These are phyloP conservation scores for Ceraceosorus bombacis DNA, from an alignment of 1,284 basidiomycete genomes.

Conservation along the genomic window DNA sequence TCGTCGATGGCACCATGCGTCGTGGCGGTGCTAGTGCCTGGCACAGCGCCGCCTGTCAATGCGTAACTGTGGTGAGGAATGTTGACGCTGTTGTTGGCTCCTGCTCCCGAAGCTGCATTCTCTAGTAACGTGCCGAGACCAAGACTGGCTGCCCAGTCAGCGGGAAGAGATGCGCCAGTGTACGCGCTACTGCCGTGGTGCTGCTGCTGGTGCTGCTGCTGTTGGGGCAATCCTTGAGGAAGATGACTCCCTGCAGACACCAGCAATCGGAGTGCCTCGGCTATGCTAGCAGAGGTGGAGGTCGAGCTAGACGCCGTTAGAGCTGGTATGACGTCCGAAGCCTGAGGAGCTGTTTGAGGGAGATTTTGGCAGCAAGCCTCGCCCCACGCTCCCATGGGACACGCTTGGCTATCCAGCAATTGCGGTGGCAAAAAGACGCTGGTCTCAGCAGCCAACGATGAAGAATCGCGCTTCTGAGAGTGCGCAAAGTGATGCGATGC, in stretches of 20 bases:
- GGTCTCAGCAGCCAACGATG: not conserved
- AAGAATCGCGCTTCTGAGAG: not conserved
- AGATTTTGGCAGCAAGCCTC: conserved; percentile 12
- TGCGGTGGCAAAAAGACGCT: conserved; percentile 6
- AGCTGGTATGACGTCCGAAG: too few relatives aligned
- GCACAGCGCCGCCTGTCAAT: too few relatives aligned
- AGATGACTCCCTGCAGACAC: not conserved
- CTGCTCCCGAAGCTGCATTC: too few relatives aligned
- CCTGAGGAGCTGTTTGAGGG: not conserved
- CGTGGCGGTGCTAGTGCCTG: too few relatives aligned
- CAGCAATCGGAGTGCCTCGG: not conserved
- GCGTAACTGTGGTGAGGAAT: too few relatives aligned
- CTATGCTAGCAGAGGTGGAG: not conserved
- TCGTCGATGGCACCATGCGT: too few relatives aligned
- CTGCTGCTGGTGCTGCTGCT: conserved; percentile 9
- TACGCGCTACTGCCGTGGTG: conserved; percentile 2
- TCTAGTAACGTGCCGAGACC: too few relatives aligned
- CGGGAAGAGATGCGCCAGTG: too few relatives aligned
- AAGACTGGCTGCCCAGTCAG: too few relatives aligned
- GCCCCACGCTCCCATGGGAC: conserved; percentile 13
- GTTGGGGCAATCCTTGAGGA: conserved; percentile 3
- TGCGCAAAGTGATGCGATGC: not conserved
- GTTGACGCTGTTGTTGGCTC: too few relatives aligned
- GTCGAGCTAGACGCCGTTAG: not conserved
- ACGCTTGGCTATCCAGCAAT: conserved; percentile 10